Evolutionary conservation across 2,329 filamentous ascomycete species (phyloP), one percentile per base, ranked within the genome.

Genomic region (Xenosphaeropsis pyriputrescens): DNA sequence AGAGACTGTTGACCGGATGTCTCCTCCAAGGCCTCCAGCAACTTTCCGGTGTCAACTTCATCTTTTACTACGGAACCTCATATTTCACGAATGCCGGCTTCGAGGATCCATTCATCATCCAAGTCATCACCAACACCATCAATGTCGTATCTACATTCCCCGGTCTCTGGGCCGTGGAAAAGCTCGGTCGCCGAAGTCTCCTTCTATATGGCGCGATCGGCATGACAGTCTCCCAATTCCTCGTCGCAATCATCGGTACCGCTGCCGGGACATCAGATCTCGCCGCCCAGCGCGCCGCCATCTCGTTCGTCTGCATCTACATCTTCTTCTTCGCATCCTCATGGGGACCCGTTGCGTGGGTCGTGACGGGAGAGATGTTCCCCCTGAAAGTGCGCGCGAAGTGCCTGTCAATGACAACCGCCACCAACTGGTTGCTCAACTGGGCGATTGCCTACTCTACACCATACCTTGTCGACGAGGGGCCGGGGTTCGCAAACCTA

Each of bases 391-490:
- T 80, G 39, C 72, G 81, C 47, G 80, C 81, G 35, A 81, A 83
- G 52, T 75, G 74, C 32, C 83, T 85, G 70, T 82, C 80, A 1
- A 62, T 86, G 7, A 78, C 79, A 7, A 85, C 80, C 5, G 74
- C 80, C 2, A 74, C 79, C 31, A 89, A 89, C 59, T 89, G 83
- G 83, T 54, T 79, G 3, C 59, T 80, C 40, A 88, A 88, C 58
- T 89, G 83, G 53, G 80, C 73, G 34, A 89, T 93, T 43, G 79
- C 80, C 37, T 91, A 85, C 55, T 70, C 75, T 26, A 88, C 82
- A 0, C 85, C 85, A 0, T 91, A 84, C 57, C 74, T 93, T 62
- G 81, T 89, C 18, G 74, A 77, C 43, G 60, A 65, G 19, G 77
- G 79, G 1, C 58, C 63, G 0, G 79, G 79, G 11, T 76, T 80